These are phyloP conservation scores for Linnemannia hyalina DNA, from an alignment of 192 early-diverging fungal species.

Conservation along the genomic window DNA sequence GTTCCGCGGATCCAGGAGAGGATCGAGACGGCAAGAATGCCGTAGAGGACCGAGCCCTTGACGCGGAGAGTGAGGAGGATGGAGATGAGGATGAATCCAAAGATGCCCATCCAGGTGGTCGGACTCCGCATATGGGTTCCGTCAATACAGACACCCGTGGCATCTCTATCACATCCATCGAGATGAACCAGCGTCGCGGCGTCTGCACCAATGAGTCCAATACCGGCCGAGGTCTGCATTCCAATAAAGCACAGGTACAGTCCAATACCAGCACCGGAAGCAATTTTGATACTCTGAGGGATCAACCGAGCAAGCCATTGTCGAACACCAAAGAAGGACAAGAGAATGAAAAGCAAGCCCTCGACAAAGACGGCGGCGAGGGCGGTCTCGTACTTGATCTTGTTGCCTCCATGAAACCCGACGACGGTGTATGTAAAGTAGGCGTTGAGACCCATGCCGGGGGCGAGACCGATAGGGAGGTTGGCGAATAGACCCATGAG, in stretches of 20 bases:
- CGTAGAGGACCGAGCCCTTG: slow-evolving; percentile 75
- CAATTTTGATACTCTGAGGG: slow-evolving; percentile 76
- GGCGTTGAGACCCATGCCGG: slow-evolving; percentile 86
- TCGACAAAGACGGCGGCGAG: slow-evolving; percentile 85
- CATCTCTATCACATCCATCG: slow-evolving; percentile 70
- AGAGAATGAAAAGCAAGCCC: slow-evolving; percentile 79
- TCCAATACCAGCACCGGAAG: slow-evolving; percentile 80
- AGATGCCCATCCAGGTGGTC: slow-evolving; percentile 77
- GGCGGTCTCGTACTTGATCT: slow-evolving; percentile 76
- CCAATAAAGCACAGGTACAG: slow-evolving; percentile 84
- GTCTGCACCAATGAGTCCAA: slow-evolving; percentile 75
- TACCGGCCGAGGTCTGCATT: slow-evolving; percentile 82
- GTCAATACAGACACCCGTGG: slow-evolving; percentile 62
- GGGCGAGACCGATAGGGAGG: slow-evolving; percentile 83
- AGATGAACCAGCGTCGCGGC: slow-evolving; percentile 77
- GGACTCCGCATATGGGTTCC: slow-evolving; percentile 71
- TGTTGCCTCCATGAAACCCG: slow-evolving; percentile 79
- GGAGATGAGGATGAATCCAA: slow-evolving; percentile 79
- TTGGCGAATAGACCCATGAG: slow-evolving; percentile 79
- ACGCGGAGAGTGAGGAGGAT: slow-evolving; percentile 71
- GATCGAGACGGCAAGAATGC: slow-evolving; percentile 75
- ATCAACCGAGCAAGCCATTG: slow-evolving; percentile 81
- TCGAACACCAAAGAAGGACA: slow-evolving; percentile 81
- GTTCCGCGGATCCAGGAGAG: slow-evolving; percentile 80
- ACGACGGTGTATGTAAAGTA: slow-evolving; percentile 89